These are phyloP conservation scores for Alectoria sarmentosa DNA, from an alignment of 495 filamentous ascomycete species.

Conservation along the genomic window DNA sequence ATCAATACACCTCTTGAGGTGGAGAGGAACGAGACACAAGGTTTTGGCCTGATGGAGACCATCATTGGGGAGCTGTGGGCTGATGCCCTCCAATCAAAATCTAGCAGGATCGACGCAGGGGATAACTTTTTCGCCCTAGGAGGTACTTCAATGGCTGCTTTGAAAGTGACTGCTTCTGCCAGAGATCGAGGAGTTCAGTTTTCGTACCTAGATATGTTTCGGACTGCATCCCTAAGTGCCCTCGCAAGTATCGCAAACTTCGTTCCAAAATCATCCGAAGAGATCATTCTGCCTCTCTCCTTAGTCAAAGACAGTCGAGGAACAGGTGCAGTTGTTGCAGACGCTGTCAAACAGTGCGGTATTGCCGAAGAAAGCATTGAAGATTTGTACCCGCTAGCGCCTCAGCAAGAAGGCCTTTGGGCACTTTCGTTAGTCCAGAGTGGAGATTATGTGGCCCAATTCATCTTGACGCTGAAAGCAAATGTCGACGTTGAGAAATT, in stretches of 20 bases:
- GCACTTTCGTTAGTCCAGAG: constrained; percentile 49
- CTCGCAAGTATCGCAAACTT: constrained; percentile 25
- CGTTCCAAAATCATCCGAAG: constrained; percentile 11
- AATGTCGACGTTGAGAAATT: constrained; percentile 42
- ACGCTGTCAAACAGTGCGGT: constrained; percentile 39
- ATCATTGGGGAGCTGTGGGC: constrained; percentile 33
- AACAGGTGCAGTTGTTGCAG: constrained; percentile 34
- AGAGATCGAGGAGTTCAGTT: constrained; percentile 27
- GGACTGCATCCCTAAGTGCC: constrained; percentile 31
- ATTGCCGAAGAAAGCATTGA: constrained; percentile 36
- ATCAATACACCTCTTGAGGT: too few relatives aligned
- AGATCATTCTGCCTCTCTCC: constrained; percentile 37
- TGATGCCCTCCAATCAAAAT: constrained; percentile 33
- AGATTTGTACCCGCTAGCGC: constrained; percentile 62
- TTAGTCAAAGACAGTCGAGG: constrained; percentile 33
- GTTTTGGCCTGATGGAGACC: too few relatives aligned
- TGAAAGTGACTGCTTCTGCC: constrained; percentile 41
- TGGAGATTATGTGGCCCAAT: constrained; percentile 48
- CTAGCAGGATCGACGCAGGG: constrained; percentile 40
- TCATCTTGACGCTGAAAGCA: constrained; percentile 39
- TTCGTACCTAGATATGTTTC: constrained; percentile 35
- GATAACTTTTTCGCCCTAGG: constrained; percentile 49
- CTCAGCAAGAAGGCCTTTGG: constrained; percentile 64
- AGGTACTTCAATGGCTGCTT: constrained; percentile 48
- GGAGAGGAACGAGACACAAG: too few relatives aligned